A percentile compares a stretch with the other conserved stretches of the same genome.
Conservation (phyloP, 192 early-diverging fungal species). For the Backusella macrospora region DNA sequence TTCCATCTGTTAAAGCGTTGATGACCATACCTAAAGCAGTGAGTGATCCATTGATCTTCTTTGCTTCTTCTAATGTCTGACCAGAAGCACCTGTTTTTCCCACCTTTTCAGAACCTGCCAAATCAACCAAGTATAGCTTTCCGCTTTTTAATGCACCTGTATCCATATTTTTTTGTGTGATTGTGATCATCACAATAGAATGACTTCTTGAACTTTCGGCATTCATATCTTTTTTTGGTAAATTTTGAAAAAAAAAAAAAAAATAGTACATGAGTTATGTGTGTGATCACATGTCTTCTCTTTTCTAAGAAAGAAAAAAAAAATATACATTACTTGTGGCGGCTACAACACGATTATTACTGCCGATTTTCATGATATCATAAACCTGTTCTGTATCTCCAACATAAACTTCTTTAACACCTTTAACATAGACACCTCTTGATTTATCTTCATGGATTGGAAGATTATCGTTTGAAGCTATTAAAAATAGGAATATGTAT, state of each 20-base stretch:
- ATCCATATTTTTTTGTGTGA: constrained; percentile 90
- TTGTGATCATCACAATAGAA: constrained; percentile 97
- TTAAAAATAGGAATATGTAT: background rate
- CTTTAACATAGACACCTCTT: constrained; percentile 98
- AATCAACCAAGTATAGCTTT: constrained; percentile 93
- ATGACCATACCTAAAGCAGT: constrained; percentile 99
- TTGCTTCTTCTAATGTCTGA: constrained; percentile 98
- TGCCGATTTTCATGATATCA: constrained; percentile 95
- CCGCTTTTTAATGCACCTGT: constrained; percentile 88
- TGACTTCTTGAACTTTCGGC: constrained; percentile 97
- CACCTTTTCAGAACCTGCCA: constrained; percentile 98
- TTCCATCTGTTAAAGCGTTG: constrained; percentile 97
- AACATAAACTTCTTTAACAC: constrained; percentile 95
- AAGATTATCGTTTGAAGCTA: constrained; percentile 85
- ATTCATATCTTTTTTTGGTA: constrained; percentile 82
- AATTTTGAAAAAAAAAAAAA: background rate
- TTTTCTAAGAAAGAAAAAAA: too few relatives aligned
- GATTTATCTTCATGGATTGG: constrained; percentile 97
- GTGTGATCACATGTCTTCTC: too few relatives aligned
- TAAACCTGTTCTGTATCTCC: constrained; percentile 91
- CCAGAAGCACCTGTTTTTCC: constrained; percentile 98
- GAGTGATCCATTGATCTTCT: constrained; percentile 99
- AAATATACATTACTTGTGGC: constrained; percentile 71
- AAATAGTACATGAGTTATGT: background rate
- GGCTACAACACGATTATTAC: constrained; percentile 83